These are phyloP conservation scores for Anthracocystis panici-leucophaei DNA, from an alignment of 1,284 basidiomycete genomes.

Conservation along the genomic window DNA sequence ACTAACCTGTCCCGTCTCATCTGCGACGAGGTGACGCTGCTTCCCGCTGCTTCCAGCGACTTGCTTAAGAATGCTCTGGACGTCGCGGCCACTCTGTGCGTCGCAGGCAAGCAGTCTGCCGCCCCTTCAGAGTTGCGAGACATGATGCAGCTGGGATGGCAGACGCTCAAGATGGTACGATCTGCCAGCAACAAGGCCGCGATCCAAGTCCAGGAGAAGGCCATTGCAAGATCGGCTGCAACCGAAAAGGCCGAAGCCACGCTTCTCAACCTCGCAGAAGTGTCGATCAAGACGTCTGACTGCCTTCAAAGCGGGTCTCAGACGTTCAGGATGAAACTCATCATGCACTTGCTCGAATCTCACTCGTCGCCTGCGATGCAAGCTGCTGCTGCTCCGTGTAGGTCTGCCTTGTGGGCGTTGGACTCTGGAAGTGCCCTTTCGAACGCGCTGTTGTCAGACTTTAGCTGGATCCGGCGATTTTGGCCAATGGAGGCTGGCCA, in stretches of 20 bases:
- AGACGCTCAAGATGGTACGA: slow-evolving; percentile 36
- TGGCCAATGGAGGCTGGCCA: slow-evolving; percentile 19
- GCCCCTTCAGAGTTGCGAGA: slow-evolving; percentile 29
- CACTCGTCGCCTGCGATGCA: slow-evolving; percentile 20
- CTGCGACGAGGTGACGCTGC: slow-evolving; percentile 25
- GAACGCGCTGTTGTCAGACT: slow-evolving; percentile 29
- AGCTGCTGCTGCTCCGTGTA: slow-evolving; percentile 31
- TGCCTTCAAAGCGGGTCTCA: slow-evolving; percentile 12
- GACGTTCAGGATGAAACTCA: slow-evolving; percentile 21
- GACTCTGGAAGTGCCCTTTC: slow-evolving; percentile 19
- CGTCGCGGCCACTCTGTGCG: slow-evolving; percentile 44
- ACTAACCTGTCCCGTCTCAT: slow-evolving; percentile 42
- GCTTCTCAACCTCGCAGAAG: slow-evolving; percentile 36
- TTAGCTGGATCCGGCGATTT: slow-evolving; percentile 38
- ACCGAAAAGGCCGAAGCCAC: slow-evolving; percentile 21
- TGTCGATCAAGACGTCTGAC: slow-evolving; percentile 30
- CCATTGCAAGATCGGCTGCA: neutral
- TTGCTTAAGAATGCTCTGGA: slow-evolving; percentile 63
- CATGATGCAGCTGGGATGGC: slow-evolving; percentile 38
- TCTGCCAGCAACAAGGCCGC: slow-evolving; percentile 25
- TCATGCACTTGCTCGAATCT: slow-evolving; percentile 36
- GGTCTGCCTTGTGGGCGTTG: slow-evolving; percentile 34
- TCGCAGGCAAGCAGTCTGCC: slow-evolving; percentile 31
- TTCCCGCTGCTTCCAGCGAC: slow-evolving; percentile 20
- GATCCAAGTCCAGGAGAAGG: slow-evolving; percentile 7